Evolutionary conservation across 768 basidiomycete species (phyloP), one percentile per base, ranked within the genome.

Genomic region (Dacryopinax primogenitus): DNA sequence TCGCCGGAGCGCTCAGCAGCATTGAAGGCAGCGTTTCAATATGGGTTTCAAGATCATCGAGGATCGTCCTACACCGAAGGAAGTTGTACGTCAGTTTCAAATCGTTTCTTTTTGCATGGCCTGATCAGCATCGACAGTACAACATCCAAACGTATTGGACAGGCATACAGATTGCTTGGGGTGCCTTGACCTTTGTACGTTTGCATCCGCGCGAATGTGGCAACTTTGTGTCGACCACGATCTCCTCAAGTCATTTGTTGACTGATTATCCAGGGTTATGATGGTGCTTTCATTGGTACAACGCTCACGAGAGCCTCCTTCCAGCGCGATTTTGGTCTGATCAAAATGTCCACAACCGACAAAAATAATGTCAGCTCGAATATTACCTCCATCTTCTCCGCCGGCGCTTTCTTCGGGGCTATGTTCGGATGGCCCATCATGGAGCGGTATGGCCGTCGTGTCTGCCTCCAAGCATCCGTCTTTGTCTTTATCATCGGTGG

Each of bases 381-480:
- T 66, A 76, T 81, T 35, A 79, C 81, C 18, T 79, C 79, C 9
- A 69, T 75, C 11, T 81, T 76, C 69, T 80, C 80, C 65, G 81
- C 76, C 11, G 78, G 79, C 36, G 74, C 74, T 68, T 76, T 82
- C 72, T 78, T 78, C 65, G 77, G 77, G 26, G 75, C 77, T 6
- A 69, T 76, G 47, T 68, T 76, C 30, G 76, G 74, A 1, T 76
- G 76, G 63, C 75, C 77, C 28, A 67, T 76, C 28, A 77, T 77
- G 63, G 78, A 77, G 66, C 76, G 69, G 64, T 71, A 69, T 11
- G 80, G 80, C 4, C 75, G 79, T 28, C 76, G 75, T 62, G 68
- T 68, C 36, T 74, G 76, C 11, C 68, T 80, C 13, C 65, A 76
- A 21, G 47, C 76, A 18, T 69, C 75, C 3, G 69, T 74, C 1